phyloP scores from a whole-genome alignment of 2,329 filamentous ascomycete species.

The Xylaria hypoxylon region DNA sequence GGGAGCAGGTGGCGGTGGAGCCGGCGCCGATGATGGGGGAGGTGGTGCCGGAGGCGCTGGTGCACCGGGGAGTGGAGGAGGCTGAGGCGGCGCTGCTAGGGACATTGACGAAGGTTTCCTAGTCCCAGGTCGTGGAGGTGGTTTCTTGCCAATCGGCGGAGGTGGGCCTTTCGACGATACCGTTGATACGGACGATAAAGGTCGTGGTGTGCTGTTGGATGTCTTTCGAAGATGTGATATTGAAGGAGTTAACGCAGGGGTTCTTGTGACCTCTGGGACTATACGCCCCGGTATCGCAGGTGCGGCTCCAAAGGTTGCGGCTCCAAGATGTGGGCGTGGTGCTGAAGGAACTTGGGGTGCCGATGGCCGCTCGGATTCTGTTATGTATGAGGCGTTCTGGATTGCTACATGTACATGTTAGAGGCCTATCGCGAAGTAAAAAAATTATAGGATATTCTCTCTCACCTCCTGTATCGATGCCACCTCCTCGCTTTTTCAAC shows the following conservation, averaged over 20 bases:
- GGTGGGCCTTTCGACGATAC: conserved; percentile 76
- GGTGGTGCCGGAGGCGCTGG: conserved; percentile 53
- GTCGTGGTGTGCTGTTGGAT: conserved; percentile 63
- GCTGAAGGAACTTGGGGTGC: conserved; percentile 67
- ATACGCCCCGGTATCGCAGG: conserved; percentile 70
- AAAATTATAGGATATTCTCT: neutral
- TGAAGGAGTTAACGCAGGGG: conserved; percentile 50
- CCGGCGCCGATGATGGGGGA: conserved; percentile 60
- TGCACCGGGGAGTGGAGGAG: conserved; percentile 49
- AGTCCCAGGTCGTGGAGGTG: conserved; percentile 70
- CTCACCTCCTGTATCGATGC: conserved; percentile 77
- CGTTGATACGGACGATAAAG: conserved; percentile 69
- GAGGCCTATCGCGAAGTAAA: conserved; percentile 11
- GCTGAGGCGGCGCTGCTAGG: conserved; percentile 46
- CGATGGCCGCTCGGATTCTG: conserved; percentile 77
- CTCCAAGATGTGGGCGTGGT: conserved; percentile 69
- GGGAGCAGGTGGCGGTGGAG: conserved; percentile 54
- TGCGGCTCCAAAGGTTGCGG: conserved; percentile 67
- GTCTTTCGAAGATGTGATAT: conserved; percentile 72
- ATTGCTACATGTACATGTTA: conserved; percentile 61
- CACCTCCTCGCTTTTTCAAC: conserved; percentile 85
- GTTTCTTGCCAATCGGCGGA: conserved; percentile 82
- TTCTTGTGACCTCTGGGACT: conserved; percentile 49
- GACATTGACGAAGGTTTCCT: conserved; percentile 64
- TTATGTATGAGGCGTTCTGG: conserved; percentile 78